Conservation (phyloP, 2,329 filamentous ascomycete genomes). For the Scolecobasidium constrictum region DNA sequence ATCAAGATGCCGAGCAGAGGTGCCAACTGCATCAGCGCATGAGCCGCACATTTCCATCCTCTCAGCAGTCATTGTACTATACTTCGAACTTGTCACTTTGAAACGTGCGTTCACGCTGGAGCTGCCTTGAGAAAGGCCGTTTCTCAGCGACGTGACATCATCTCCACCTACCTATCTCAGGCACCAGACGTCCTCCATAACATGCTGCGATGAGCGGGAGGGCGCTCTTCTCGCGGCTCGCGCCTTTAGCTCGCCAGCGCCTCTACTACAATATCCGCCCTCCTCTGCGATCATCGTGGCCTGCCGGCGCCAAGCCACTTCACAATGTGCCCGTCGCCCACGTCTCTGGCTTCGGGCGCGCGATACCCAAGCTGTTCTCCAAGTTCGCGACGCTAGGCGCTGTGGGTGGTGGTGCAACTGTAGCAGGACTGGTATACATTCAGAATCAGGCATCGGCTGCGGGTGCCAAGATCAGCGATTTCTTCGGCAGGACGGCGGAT, state of each 20-base stretch:
- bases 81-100: too few species aligned
- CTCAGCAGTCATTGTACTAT: too few species aligned
- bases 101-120: too few species aligned
- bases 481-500: slow-evolving; percentile 63
- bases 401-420: slow-evolving; percentile 78
- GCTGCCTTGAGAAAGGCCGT: too few species aligned
- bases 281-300: slow-evolving; percentile 44
- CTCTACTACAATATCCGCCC: slow-evolving; percentile 28
- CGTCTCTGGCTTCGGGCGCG: slow-evolving; percentile 44
- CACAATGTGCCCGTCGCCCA: slow-evolving; percentile 64
- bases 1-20: too few species aligned
- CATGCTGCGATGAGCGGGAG: slow-evolving; percentile 71
- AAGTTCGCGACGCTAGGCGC: slow-evolving; percentile 84
- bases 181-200: too few species aligned
- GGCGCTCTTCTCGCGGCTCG: slow-evolving; percentile 63
- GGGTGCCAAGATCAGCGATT: slow-evolving; percentile 64
- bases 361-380: slow-evolving; percentile 75
- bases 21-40: too few species aligned
- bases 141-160: too few species aligned
- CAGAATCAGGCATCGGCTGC: slow-evolving; percentile 90
- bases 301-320: slow-evolving; percentile 49
- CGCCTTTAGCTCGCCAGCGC: slow-evolving; percentile 54
- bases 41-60: too few species aligned
- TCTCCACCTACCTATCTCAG: too few species aligned
- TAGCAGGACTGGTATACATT: slow-evolving; percentile 81